Evolutionary conservation across 2,329 filamentous ascomycete genomes (phyloP), one percentile per base, ranked within the genome.

Genomic region (Macrophomina pseudophaseolina): DNA sequence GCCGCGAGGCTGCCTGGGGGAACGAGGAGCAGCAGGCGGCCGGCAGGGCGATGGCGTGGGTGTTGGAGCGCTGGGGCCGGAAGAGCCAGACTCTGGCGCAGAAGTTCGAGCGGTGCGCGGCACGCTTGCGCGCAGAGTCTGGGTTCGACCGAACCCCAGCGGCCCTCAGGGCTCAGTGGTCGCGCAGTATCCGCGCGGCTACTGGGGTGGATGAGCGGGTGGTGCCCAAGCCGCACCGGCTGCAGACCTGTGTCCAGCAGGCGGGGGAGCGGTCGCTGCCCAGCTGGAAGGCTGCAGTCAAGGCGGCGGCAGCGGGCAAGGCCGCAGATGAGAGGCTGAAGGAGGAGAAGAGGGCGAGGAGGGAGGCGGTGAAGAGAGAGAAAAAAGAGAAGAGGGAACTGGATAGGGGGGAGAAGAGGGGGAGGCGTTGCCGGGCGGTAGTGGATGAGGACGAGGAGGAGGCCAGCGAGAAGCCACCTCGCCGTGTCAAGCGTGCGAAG

Each of bases 161-260:
- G 12, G 66, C 67, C 2, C 5, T 67, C 60, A 53, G 56, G 30
- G 59, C 11, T 14, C 40, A 60, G n/a, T 69, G 53, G 51, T 40
- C 16, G 16, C 67, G 67, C n/a, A 7, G 54, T 6, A n/a, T 65
- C 18, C 66, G 67, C 14, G n/a, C 1, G 0, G 4, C 12, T 1
- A 33, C 40, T 3, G 67, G 67, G 5, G 30, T 67, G 23, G 67
- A 69, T 14, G 67, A 67, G 67, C 58, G 67, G 64, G 56, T 30
- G 49, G 14, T 1, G 30, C 46, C 35, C n/a, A 65, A 51, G 38
- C 42, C 38, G n/a, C 44, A 67, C 4, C 66, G 60, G 6, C 38
- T 64, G 60, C 28, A 33, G 23, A 60, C 56, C 28, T 46, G 38
- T 7, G 40, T 33, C 5, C 56, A 60, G 56, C 16, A 44, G 54